Evolutionary conservation across 495 filamentous ascomycete species (phyloP), one percentile per base, ranked within the genome.

Genomic region (Penicillium steckii): DNA sequence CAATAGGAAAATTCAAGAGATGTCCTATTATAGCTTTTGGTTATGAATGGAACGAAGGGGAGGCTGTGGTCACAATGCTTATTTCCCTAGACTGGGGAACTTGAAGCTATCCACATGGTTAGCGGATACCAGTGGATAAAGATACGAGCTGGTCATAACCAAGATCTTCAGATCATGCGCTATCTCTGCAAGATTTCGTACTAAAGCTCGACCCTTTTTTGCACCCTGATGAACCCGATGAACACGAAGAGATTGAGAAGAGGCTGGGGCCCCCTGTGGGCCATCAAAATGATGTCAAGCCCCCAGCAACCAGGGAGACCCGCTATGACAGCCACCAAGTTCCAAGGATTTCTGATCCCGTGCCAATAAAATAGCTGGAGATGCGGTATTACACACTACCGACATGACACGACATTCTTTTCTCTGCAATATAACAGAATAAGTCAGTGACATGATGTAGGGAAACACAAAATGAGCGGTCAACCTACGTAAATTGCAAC

Each of bases 281-380:
- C 38, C 52, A 55, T 53, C 49, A 49, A 52, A 27, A 53, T 58
- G 49, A 58, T 58, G 55, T 58, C 55, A 58, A 52, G 17, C 7
- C 23, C 49, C 37, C 38, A 45, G 50, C 37, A 22, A 44, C 25
- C 24, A 47, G n/a, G n/a, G n/a, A 30, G 46, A 50, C 49, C 55
- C 50, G 19, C 38, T 41, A 12, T 54, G 41, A 42, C 46, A 54
- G 48, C 53, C 46, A 44, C 49, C 27, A 32, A 49, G 26, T 47
- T n/a, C n/a, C n/a, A n/a, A n/a, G n/a, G n/a, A n/a, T n/a, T n/a
- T n/a, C n/a, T 23, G 21, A 12, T 44, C 17, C 44, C 32, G 23
- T 26, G 48, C 44, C 54, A 44, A 51, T 56, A 52, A 17, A 1
- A 37, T 1, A 2, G 15, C 13, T 15, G 15, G 0, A 37, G 12